These are phyloP conservation scores for Desmodesmus armatus DNA, from an alignment of 139 green algal species.

Conservation along the genomic window DNA sequence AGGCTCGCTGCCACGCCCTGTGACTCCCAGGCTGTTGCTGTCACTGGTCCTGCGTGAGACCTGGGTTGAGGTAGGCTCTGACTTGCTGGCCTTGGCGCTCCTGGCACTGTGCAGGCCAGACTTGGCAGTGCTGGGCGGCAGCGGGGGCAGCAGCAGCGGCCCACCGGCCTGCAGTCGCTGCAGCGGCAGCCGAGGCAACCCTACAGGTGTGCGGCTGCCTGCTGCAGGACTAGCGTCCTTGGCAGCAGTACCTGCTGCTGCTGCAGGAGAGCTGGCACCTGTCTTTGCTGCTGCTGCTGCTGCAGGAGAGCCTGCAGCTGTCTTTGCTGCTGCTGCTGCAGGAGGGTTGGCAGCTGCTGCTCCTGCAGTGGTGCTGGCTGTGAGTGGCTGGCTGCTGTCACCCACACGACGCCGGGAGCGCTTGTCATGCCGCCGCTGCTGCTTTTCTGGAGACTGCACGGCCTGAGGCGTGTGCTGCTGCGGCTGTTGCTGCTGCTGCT, in stretches of 20 bases:
- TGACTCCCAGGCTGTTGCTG: too few species aligned
- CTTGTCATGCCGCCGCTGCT: neutral
- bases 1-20: too few species aligned
- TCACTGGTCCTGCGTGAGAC: too few species aligned
- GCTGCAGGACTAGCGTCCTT: too few species aligned
- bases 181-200: too few species aligned
- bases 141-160: too few species aligned
- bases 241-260: neutral
- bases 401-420: neutral
- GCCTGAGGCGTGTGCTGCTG: neutral
- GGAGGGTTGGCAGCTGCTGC: neutral
- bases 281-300: neutral
- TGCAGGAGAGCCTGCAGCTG: neutral
- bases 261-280: neutral
- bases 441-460: neutral
- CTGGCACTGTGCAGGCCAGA: too few species aligned
- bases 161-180: too few species aligned
- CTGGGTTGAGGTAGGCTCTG: too few species aligned
- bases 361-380: neutral
- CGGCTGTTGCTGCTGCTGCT: neutral
- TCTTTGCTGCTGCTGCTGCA: neutral
- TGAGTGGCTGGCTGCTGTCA: neutral
- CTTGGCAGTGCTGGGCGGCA: too few species aligned
- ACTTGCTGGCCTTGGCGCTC: too few species aligned
- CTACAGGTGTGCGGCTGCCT: too few species aligned